Evolutionary conservation across 1,139 yeast species (phyloP), one percentile per base, ranked within the genome.

Genomic region (Meyerozyma sp.): DNA sequence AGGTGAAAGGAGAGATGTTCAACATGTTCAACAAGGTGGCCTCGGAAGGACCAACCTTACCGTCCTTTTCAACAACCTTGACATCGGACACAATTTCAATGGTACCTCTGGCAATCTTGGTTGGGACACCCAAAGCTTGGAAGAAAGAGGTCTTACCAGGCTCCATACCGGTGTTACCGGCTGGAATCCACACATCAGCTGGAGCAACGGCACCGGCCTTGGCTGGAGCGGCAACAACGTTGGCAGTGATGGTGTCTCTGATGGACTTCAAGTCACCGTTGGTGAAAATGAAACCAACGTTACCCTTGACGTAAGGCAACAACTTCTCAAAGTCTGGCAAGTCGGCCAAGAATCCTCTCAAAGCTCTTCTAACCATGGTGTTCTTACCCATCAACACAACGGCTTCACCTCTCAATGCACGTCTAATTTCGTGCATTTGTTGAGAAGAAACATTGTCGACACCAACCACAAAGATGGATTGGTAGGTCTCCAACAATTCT

Each of bases 21-120:
- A 93, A 84, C 98, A 93, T 89, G 91, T 93, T 93, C 75, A 93
- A 86, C 78, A 93, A 83, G 63, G 97, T 74, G 61, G 99, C 98
- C 83, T 93, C 99, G 66, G 98, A 93, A 64, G 95, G 96, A 81
- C 99, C 99, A 66, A 93, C 98, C 78, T 78, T 89, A 70, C 68
- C 68, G 66, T 88, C 88, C 54, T 84, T 81, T 57, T 77, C 82
- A 68, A 91, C 96, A 70, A 93, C 96, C 82, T 88, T 88, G 68
- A 93, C 96, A 70, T 94, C 98, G 62, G 87, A 77, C 74, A 89
- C 91, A 77, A 93, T 93, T 81, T 93, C 99, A 85, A 93, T 93
- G 77, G 96, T 89, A 93, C 99, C 99, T 87, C 99, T 91, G 77
- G 96, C 94, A 90, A 93, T 93, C 94, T 93, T 93, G 88, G 99